Base-by-base conservation (phyloP, 2,329 filamentous ascomycete species). In the Botrytis fragariae region DNA sequence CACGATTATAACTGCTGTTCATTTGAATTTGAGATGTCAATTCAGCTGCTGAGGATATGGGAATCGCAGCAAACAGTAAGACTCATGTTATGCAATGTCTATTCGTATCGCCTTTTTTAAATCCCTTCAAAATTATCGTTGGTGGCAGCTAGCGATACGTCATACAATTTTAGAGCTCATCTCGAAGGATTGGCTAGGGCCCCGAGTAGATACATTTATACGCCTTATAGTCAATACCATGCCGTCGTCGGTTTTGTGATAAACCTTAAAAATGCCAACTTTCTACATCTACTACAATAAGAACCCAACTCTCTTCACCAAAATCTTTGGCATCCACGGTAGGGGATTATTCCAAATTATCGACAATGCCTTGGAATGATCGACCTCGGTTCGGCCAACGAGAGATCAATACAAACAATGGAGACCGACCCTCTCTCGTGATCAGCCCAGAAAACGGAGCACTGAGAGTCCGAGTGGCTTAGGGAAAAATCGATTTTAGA, bases 381-480 rank as follows among this genome's bases (percentile, higher is more conserved):
- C 65, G 32, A 48, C 60, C 69, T 71, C 69, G 69, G 69, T 65
- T 71, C 51, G 37, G 69, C 32, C 69, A 65, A 51, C 60, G 6
- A 61, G 32, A 61, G 29, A 54, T 68, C 45, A 37, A 67, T 29
- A 54, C 25, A 25, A 57, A 57, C n/a, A 57, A 57, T 57, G 51
- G 51, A 29, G 51, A 39, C 37, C 18, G 32, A 54, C 45, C 45
- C 64, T 39, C 45, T 72, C 63, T 45, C 71, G 71, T 72, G 71
- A 72, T 72, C 63, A 69, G 51, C 63, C 71, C 29, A 72, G 51
- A 51, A 48, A 69, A 72, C 48, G 63, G 71, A 54, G 71, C 42
- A 61, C 10, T 48, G 39, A 72, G 65, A 25, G 63, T 69, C 71
- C 71, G 71, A 72, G 71, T 69, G 71, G 71, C 63, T 72, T 44